Evolutionary conservation across 495 filamentous ascomycete species (phyloP).

Genomic region (Halenospora varia): DNA sequence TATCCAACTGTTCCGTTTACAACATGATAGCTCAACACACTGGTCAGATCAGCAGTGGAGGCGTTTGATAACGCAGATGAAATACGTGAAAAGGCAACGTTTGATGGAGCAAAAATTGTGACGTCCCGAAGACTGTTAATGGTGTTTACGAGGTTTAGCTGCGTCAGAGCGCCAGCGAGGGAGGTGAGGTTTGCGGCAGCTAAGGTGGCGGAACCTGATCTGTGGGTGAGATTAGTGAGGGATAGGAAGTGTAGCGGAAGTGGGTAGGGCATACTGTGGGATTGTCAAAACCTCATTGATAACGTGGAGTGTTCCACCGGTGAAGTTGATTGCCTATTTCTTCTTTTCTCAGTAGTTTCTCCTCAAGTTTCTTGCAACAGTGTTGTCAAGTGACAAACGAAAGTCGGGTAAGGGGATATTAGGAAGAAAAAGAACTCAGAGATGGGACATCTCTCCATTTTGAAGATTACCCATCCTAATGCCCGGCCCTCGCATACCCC

Average conservation of each 20-base stretch:
- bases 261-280: no score
- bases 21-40: conserved; percentile 56
- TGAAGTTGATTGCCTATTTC: conserved; percentile 52
- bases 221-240: no score
- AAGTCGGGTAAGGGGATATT: no score
- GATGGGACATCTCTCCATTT: no score
- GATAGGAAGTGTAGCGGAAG: no score
- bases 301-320: conserved; percentile 60
- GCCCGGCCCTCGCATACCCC: no score
- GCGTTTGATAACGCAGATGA: conserved; percentile 44
- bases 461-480: no score
- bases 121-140: conserved; percentile 44
- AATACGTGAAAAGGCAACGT: conserved; percentile 57
- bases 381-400: no score
- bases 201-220: conserved; percentile 44
- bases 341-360: no score
- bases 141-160: conserved; percentile 38
- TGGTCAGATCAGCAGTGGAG: conserved; percentile 36
- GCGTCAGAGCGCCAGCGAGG: conserved; percentile 46
- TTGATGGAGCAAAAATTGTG: conserved; percentile 61
- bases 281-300: conserved; percentile 56
- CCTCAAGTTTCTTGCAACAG: no score
- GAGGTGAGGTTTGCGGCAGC: conserved; percentile 50
- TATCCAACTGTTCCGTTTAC: conserved; percentile 53
- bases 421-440: no score